Evolutionary conservation across 2,329 filamentous ascomycete genomes (phyloP).

Genomic region (Penicillium glabrum): DNA sequence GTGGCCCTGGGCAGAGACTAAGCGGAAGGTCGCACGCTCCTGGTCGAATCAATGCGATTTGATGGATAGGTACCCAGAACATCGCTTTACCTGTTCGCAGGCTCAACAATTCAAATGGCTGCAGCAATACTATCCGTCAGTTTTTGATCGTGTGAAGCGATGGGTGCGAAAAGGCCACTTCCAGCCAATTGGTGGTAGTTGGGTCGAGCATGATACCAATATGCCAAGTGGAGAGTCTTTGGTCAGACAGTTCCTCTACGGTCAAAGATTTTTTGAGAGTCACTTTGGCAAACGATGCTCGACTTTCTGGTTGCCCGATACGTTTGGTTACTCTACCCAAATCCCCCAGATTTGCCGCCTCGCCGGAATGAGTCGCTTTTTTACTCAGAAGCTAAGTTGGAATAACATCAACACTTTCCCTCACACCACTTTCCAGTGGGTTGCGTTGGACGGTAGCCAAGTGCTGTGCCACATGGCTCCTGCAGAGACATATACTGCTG

Average conservation of each 20-base stretch:
- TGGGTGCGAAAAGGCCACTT: conserved; percentile 91
- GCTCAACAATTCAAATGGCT: conserved; percentile 99
- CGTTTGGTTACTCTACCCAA: conserved; percentile 95
- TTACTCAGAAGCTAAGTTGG: conserved; percentile 99
- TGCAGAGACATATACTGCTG: conserved; percentile 90
- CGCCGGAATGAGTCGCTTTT: conserved; percentile 94
- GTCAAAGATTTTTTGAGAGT: conserved; percentile 91
- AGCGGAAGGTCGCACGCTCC: conserved; percentile 90
- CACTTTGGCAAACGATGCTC: conserved; percentile 84
- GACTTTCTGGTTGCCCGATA: conserved; percentile 98
- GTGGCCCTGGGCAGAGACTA: conserved; percentile 97
- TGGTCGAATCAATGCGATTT: conserved; percentile 97
- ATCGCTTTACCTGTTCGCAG: conserved; percentile 88
- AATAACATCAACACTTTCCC: conserved; percentile 99
- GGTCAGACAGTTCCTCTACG: conserved; percentile 90
- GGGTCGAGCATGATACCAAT: conserved; percentile 99
- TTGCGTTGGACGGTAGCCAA: conserved; percentile 90
- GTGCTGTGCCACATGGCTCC: conserved; percentile 98
- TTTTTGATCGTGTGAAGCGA: conserved; percentile 84
- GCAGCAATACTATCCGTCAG: conserved; percentile 81
- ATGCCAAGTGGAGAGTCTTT: conserved; percentile 94
- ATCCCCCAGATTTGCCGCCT: conserved; percentile 89
- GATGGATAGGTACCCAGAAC: conserved; percentile 92
- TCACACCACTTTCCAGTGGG: conserved; percentile 99
- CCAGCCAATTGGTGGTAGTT: conserved; percentile 93